Conservation (phyloP, 352 stramenopile species). For the Phytophthora litchii region DNA sequence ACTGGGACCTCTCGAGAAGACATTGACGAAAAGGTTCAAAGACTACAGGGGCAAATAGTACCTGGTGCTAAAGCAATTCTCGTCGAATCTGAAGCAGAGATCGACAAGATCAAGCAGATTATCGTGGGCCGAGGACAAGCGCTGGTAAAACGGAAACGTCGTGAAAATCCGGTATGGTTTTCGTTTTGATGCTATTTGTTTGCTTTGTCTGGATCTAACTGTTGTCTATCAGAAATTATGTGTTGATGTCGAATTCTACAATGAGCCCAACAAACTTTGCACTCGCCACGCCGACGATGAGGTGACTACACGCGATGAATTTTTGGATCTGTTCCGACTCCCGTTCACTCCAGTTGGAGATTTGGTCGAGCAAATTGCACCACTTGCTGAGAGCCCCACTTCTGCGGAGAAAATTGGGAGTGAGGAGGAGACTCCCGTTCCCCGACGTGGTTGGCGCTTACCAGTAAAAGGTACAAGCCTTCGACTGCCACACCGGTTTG, state of each 20-base stretch:
- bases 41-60: slow-evolving; percentile 9
- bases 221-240: slow-evolving; percentile 9
- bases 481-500: slow-evolving; percentile 7
- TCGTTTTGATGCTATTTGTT: background rate
- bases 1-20: slow-evolving; percentile 10
- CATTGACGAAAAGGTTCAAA: slow-evolving; percentile 13
- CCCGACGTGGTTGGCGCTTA: slow-evolving; percentile 2
- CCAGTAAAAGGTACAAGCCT: background rate
- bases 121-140: slow-evolving; percentile 9
- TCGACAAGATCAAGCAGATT: slow-evolving; percentile 10
- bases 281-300: slow-evolving; percentile 17
- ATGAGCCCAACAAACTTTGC: slow-evolving; percentile 15
- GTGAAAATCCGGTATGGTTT: slow-evolving; percentile 10
- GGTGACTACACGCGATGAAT: slow-evolving; percentile 16
- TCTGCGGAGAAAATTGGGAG: background rate
- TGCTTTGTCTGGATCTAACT: background rate
- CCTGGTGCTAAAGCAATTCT: slow-evolving; percentile 9
- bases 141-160: slow-evolving; percentile 7
- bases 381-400: background rate
- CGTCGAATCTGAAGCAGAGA: slow-evolving; percentile 18
- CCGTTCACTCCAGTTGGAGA: slow-evolving; percentile 12
- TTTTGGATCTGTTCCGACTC: slow-evolving; percentile 9
- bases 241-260: slow-evolving; percentile 20
- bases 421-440: slow-evolving; percentile 3
- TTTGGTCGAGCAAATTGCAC: slow-evolving; percentile 8